Base-by-base conservation (phyloP, 768 basidiomycete genomes). In the Calocybe indica region DNA sequence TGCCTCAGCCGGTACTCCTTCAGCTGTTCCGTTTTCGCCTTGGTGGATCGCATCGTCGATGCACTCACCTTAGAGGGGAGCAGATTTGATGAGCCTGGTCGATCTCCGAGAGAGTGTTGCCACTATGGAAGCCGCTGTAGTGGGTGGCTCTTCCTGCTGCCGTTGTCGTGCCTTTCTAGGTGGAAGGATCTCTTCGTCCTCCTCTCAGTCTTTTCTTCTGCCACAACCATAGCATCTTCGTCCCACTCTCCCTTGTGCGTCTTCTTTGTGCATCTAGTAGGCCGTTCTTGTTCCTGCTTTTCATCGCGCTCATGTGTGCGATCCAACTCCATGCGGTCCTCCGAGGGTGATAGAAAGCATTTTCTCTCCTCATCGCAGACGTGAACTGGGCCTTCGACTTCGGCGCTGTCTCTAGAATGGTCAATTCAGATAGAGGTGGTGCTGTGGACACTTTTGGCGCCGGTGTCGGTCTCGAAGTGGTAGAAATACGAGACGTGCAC, bases 401-500 rank as follows among this genome's bases (percentile, higher is more conserved):
- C 31, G 56, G 65, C 45, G 64, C 66, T 1, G 58, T 52, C 50
- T 70, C 69, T 13, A 61, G 56, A 6, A 65, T 65, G 45, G 67
- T 68, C 12, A 53, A 55, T 50, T 40, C 40, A 14, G 42, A 38
- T 10, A 57, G 60, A 1, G 60, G 46, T 7, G 63, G 53, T 4
- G 79, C 73, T 35, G 74, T 70, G 57, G 80, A 87, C 58, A 88
- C 87, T 4, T 85, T 85, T 52, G 86, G 87, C 14, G 69, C 72
- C 6, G 73, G 70, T 30, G 67, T 69, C 43, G 74, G 22, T 22
- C 22, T 22, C 22, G 22, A 22, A 22, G 22, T 22, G 22, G 22
- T 22, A 22, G 22, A 22, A 75, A 1, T 84, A 81, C 1, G 74
- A 22, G 22, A 22, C 22, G 22, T 22, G 22, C 22, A 22, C 22